phyloP scores from a whole-genome alignment of 1,284 basidiomycete species.

The Coniophora puteana region DNA sequence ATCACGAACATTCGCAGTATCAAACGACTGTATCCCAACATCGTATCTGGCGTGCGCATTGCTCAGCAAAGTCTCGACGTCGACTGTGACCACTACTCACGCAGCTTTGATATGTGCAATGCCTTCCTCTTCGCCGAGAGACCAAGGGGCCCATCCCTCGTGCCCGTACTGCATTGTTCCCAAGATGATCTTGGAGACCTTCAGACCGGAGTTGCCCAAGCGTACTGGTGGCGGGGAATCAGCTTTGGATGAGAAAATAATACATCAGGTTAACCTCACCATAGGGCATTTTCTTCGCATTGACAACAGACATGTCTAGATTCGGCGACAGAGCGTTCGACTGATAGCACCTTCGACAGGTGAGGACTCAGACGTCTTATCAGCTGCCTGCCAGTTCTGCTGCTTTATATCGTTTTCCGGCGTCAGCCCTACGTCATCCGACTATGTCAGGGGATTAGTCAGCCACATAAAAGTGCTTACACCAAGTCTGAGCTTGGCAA shows the following conservation, averaged over 20 bases:
- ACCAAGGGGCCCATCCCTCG: conserved; percentile 50
- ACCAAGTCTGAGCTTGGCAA: too few species aligned
- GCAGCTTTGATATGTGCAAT: conserved; percentile 56
- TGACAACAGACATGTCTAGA: too few species aligned
- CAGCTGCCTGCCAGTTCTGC: too few species aligned
- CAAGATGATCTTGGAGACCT: conserved; percentile 49
- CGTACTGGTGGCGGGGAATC: conserved; percentile 40
- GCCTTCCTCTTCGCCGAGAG: conserved; percentile 54
- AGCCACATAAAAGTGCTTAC: too few species aligned
- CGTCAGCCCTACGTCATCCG: too few species aligned
- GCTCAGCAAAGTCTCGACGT: too few species aligned
- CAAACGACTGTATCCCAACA: conserved; percentile 66
- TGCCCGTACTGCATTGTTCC: conserved; percentile 45
- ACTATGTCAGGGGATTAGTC: too few species aligned
- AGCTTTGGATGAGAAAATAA: background rate
- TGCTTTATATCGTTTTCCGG: too few species aligned
- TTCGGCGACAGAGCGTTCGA: too few species aligned
- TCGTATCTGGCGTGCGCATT: conserved; percentile 44
- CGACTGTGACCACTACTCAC: conserved; percentile 28
- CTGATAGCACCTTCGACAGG: too few species aligned
- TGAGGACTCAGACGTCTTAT: too few species aligned
- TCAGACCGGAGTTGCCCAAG: conserved; percentile 47
- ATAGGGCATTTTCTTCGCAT: conserved; percentile 25
- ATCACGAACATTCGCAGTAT: conserved; percentile 51
- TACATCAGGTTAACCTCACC: conserved; percentile 16